Conservation (phyloP, 1,284 basidiomycete genomes). For the Austroboletus olivaceoglutinosus region DNA sequence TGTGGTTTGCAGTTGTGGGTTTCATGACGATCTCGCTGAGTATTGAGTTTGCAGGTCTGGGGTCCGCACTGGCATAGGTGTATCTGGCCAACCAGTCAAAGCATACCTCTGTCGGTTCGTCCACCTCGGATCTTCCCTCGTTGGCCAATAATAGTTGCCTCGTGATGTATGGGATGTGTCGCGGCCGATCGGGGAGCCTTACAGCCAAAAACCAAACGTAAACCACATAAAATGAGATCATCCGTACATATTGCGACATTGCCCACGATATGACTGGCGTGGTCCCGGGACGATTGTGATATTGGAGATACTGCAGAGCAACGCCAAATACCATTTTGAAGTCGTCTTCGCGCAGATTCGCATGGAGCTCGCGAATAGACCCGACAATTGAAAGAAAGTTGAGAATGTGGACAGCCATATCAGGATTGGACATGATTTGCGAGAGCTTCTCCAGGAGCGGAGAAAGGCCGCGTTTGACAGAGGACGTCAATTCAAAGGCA, state of each 20-base stretch:
- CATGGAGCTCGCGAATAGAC: constrained; percentile 75
- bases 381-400: constrained; percentile 90
- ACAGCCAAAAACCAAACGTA: constrained; percentile 96
- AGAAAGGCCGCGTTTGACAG: constrained; percentile 80
- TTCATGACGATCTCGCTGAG: constrained; percentile 74
- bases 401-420: constrained; percentile 94
- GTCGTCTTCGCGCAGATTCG: constrained; percentile 91
- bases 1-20: constrained; percentile 33
- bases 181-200: constrained; percentile 80
- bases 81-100: constrained; percentile 98
- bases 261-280: constrained; percentile 76
- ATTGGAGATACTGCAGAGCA: constrained; percentile 91
- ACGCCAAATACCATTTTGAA: constrained; percentile 96
- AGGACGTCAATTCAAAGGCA: constrained; percentile 85
- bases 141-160: constrained; percentile 88
- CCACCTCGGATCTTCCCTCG: constrained; percentile 71
- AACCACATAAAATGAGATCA: constrained; percentile 91
- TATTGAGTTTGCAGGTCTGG: constrained; percentile 80
- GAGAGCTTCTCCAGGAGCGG: constrained; percentile 86
- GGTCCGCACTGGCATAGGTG: constrained; percentile 92
- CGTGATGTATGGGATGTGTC: constrained; percentile 85
- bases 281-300: constrained; percentile 75
- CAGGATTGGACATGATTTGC: constrained; percentile 92
- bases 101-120: constrained; percentile 93
- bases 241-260: constrained; percentile 92